Evolutionary conservation across 495 filamentous ascomycete species (phyloP), one percentile per base, ranked within the genome.

Genomic region (Hypoxylon fragiforme): DNA sequence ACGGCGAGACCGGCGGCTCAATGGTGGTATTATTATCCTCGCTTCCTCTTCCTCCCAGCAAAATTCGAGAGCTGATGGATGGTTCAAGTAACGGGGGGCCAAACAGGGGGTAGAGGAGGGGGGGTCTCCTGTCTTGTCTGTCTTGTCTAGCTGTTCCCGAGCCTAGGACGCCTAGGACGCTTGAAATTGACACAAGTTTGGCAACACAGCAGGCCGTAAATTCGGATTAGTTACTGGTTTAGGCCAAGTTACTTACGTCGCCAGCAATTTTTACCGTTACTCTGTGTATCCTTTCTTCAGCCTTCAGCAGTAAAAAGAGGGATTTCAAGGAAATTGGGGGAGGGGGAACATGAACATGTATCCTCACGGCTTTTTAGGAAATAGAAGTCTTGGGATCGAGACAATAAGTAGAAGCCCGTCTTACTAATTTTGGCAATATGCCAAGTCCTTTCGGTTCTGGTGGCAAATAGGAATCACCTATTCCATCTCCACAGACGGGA

Each of bases 381-480:
- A 9, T 28, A 28, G 4, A 4, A 9, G 4, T 4, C 24, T 12
- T 34, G 30, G 50, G 11, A 22, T 39, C 32, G 44, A 40, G 52
- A 41, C 48, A 61, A 56, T 52, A 43, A 55, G 9, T 42, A 55
- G 51, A 40, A 51, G 51, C 24, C 26, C 31, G 38, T 62, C 58
- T 62, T 62, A 62, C 58, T 62, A 57, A 62, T 56, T 62, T 16
- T 52, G 58, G 58, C 42, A 62, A 62, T 62, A 22, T 57, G 52
- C 58, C 42, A 62, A 56, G 50, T 44, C 39, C 34, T 31, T 56
- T 62, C 52, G 52, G 47, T 44, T 57, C 37, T 14, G 32, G 44
- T 49, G 58, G 44, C 52, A 45, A 57, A 62, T 62, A 50, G 48
- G 48, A 62, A 12, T 13, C 28, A 18, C 20, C 26, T 48, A 53